Evolutionary conservation across 345 rosid species (phyloP), one percentile per base, ranked within the genome.

Genomic region (Euphorbia lathyris): DNA sequence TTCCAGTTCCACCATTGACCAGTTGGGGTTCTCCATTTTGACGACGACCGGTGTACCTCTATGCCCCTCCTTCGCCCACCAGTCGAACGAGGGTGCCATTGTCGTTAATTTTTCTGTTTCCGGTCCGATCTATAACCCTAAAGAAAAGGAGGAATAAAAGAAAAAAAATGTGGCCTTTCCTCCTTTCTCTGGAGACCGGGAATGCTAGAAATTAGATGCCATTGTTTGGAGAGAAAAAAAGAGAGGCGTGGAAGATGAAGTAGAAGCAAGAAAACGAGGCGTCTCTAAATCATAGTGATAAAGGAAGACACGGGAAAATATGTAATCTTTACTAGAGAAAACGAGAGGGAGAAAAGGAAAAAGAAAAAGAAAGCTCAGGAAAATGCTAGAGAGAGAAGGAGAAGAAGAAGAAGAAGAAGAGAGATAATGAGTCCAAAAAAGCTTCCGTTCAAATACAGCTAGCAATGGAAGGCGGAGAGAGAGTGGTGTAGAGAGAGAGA

Each of bases 1-100:
- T 66, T 94, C 90, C 2, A 94, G 86, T 79, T 94, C 97, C 17
- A 88, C 88, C 97, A 94, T 92, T 27, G 97, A 92, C 99, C 99
- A 94, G 80, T 92, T 94, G 2, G 99, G 99, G 76, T 94, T 92
- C 74, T 94, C 97, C 97, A 94, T 92, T 77, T 91, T 94, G 42
- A 94, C 90, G n/a, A 94, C 97, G 3, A 94, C 99, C 30, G 99
- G 93, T 1, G 99, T 94, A 4, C 99, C 97, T 76, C 83, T 84
- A 66, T 86, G 93, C 36, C 71, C 83, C 58, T 84, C 89, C 74
- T 84, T 87, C 10, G 80, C 84, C 96, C 97, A 90, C 97, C 96
- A 94, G 71, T 83, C 91, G 65, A 88, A 88, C 42, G 86, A 83
- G 14, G 90, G 89, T 19, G 93, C 89, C 98, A 94, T 93, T 76